phyloP scores from a whole-genome alignment of 352 stramenopile genomes.

The Phytophthora sojae region DNA sequence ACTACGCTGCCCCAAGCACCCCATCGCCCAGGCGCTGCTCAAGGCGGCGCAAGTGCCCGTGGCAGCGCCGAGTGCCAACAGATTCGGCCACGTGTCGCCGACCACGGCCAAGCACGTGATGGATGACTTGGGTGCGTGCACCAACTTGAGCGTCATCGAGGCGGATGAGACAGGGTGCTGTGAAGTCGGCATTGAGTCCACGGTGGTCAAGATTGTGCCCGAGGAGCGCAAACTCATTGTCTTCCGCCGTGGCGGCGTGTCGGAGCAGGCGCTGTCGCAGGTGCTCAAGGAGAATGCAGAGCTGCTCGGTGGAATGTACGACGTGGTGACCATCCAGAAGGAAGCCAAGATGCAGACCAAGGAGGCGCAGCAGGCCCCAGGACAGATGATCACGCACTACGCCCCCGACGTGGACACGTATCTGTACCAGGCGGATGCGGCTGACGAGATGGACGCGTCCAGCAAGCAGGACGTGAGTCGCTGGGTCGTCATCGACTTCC shows the following conservation, averaged over 20 bases:
- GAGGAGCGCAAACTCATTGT: conserved; percentile 84
- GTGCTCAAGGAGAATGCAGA: conserved; percentile 63
- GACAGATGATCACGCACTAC: conserved; percentile 98
- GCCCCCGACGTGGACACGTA: conserved; percentile 95
- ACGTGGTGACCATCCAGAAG: conserved; percentile 76
- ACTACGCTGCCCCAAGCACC: conserved; percentile 95
- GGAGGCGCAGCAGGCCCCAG: conserved; percentile 91
- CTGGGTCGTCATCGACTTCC: conserved; percentile 89
- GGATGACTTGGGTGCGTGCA: conserved; percentile 94
- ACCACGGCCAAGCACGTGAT: conserved; percentile 97
- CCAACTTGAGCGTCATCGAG: conserved; percentile 90
- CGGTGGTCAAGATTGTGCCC: conserved; percentile 91
- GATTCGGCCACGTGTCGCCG: conserved; percentile 98
- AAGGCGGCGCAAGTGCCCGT: conserved; percentile 92
- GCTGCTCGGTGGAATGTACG: conserved; percentile 50
- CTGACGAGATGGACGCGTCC: conserved; percentile 45
- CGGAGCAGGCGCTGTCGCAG: conserved; percentile 66
- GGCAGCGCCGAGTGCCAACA: conserved; percentile 97
- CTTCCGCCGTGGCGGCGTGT: conserved; percentile 89
- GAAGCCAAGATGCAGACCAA: conserved; percentile 67
- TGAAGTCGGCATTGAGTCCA: conserved; percentile 95
- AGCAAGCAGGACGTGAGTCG: conserved; percentile 39
- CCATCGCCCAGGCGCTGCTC: conserved; percentile 93
- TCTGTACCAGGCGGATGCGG: conserved; percentile 63
- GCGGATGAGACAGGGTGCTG: conserved; percentile 65